Evolutionary conservation across 345 rosid species (phyloP).

Genomic region (Aquilaria sinensis): DNA sequence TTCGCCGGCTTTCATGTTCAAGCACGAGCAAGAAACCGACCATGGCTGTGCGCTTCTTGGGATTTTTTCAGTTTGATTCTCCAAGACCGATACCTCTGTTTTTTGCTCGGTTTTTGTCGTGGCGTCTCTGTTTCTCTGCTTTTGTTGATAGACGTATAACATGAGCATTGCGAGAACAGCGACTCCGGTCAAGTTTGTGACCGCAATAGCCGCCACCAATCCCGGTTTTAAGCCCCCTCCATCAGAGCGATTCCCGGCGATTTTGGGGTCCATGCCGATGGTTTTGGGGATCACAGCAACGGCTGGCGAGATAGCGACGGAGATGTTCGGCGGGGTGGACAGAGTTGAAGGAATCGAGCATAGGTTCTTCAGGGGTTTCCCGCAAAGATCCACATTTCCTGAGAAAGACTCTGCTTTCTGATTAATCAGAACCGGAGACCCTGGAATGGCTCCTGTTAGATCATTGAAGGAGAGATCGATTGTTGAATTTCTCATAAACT

Average conservation of each 20-base stretch:
- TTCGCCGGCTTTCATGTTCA: slow-evolving; percentile 25
- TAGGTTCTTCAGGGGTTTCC: slow-evolving; percentile 70
- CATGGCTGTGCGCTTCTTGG: slow-evolving; percentile 14
- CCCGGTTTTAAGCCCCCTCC: slow-evolving; percentile 52
- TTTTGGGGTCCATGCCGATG: slow-evolving; percentile 8
- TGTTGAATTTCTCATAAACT: slow-evolving; percentile 45
- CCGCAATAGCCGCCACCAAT: slow-evolving; percentile 45
- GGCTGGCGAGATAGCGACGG: slow-evolving; percentile 56
- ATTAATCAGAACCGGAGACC: slow-evolving; percentile 37
- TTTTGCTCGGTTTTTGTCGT: slow-evolving; percentile 32
- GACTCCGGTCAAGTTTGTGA: slow-evolving; percentile 53
- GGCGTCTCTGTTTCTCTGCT: slow-evolving; percentile 4
- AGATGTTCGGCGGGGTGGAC: slow-evolving; percentile 59
- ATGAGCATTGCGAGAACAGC: slow-evolving; percentile 43
- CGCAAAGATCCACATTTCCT: slow-evolving; percentile 71
- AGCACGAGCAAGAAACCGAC: slow-evolving; percentile 38
- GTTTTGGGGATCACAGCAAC: slow-evolving; percentile 84
- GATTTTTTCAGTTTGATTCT: slow-evolving; percentile 3
- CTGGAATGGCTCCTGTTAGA: slow-evolving; percentile 80
- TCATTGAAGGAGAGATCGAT: slow-evolving; percentile 84
- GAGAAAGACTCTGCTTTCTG: slow-evolving; percentile 51
- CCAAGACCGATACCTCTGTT: slow-evolving; percentile 17
- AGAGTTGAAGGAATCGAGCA: slow-evolving; percentile 76
- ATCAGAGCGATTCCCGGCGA: neutral
- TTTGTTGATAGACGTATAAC: slow-evolving; percentile 54